These are phyloP conservation scores for Eucalyptus polyanthemos DNA, from an alignment of 345 rosid genomes.

Conservation along the genomic window DNA sequence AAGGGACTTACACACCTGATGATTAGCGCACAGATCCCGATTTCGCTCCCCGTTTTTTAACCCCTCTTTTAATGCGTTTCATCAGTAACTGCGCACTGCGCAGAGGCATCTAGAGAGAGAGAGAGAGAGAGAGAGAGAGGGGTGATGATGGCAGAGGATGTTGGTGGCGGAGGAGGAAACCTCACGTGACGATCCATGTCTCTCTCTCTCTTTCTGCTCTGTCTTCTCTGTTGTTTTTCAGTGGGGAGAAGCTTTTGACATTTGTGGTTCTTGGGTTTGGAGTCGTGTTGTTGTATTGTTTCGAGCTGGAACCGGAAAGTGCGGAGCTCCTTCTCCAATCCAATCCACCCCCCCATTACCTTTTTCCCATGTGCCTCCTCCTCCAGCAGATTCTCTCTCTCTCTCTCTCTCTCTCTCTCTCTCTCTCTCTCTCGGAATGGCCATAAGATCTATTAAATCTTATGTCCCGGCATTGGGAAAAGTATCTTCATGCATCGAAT, in stretches of 20 bases:
- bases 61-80: background rate
- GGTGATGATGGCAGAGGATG: background rate
- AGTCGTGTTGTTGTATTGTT: background rate
- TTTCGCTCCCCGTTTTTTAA: background rate
- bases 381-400: background rate
- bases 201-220: background rate
- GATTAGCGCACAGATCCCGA: constrained; percentile 54
- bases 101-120: background rate
- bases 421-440: no score
- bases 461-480: background rate
- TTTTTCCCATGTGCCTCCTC: background rate
- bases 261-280: background rate
- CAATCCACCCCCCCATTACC: background rate
- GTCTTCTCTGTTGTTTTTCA: background rate
- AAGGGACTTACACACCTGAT: constrained; percentile 2
- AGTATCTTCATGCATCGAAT: background rate
- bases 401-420: background rate
- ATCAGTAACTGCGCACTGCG: background rate
- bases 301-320: background rate
- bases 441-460: background rate
- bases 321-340: background rate
- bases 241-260: background rate
- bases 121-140: no score
- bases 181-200: background rate
- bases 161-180: background rate